Evolutionary conservation across 2,329 filamentous ascomycete species (phyloP), one percentile per base, ranked within the genome.

Genomic region (Aspergillus sp.): DNA sequence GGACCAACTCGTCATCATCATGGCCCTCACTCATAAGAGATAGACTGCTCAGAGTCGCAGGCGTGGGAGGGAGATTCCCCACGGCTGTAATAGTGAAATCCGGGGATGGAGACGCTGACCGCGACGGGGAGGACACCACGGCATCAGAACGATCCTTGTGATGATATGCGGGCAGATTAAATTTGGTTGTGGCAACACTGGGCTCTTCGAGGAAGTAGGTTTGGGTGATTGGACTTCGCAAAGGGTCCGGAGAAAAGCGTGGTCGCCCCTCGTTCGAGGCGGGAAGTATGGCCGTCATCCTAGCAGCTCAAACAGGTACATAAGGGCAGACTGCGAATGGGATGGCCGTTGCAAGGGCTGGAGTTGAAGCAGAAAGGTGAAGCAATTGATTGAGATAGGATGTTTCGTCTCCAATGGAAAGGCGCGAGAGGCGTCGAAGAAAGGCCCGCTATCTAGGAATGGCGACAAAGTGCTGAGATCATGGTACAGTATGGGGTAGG

Each of bases 61-160:
- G 75, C 7, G 72, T 69, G 55, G 76, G 77, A 13, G 74, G 72
- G 3, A 71, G 65, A 57, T 70, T 66, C 5, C 69, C 69, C 3
- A 72, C 70, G 23, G 67, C 62, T 10, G 71, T 67, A 23, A 70
- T 71, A 4, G 69, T 68, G 62, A 76, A 70, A 41, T 67, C 71
- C 6, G 78, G 74, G 17, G 78, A 80, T 10, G 77, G 70, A 2
- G 73, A 70, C 5, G 71, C 67, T 19, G 78, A 76, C 12, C 78
- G 78, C 5, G 73, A 66, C 4, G 70, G 59, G 2, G 77, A 75
- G 8, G 74, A 72, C 13, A 74, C 58, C 38, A 70, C 54, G 13
- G 70, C 67, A 56, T 67, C 69, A 43, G 67, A 63, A 50, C 66
- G 69, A 17, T 70, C 67, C 32, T 60, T 66, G 48, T 64, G 51